These are phyloP conservation scores for Orychophragmus violaceus DNA, from an alignment of 345 rosid species.

Conservation along the genomic window DNA sequence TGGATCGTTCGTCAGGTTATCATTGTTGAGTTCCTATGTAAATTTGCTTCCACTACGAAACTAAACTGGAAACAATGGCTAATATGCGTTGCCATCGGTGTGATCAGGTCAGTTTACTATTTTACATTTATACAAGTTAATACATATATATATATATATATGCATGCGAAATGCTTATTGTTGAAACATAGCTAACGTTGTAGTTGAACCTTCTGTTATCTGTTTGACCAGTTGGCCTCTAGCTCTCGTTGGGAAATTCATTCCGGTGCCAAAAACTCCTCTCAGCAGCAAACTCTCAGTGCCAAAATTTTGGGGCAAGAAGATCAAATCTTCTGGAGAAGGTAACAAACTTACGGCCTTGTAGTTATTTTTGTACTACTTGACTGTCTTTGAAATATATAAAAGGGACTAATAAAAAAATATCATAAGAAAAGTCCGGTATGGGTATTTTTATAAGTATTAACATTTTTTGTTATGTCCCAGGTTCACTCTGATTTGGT, in stretches of 20 bases:
- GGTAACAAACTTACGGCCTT: constrained; percentile 5
- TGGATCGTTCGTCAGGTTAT: constrained; percentile 47
- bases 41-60: constrained; percentile 64
- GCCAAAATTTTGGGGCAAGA: constrained; percentile 29
- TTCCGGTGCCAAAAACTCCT: constrained; percentile 68
- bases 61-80: constrained; percentile 84
- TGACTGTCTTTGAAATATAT: background rate
- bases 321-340: constrained; percentile 27
- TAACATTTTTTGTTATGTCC: background rate
- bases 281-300: constrained; percentile 11
- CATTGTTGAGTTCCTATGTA: constrained; percentile 75
- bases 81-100: constrained; percentile 47
- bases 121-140: background rate
- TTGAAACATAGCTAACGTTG: background rate
- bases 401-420: no score
- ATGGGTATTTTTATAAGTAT: background rate
- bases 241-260: constrained; percentile 61
- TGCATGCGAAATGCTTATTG: background rate
- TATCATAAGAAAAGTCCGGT: background rate
- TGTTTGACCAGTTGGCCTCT: constrained; percentile 82
- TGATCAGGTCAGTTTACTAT: constrained; percentile 44
- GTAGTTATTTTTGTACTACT: background rate
- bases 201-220: background rate
- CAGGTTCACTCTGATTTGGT: constrained; percentile 25
- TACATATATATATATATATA: background rate